phyloP scores from a whole-genome alignment of 805 yeast species.

The Zygoascus flipseniorum region DNA sequence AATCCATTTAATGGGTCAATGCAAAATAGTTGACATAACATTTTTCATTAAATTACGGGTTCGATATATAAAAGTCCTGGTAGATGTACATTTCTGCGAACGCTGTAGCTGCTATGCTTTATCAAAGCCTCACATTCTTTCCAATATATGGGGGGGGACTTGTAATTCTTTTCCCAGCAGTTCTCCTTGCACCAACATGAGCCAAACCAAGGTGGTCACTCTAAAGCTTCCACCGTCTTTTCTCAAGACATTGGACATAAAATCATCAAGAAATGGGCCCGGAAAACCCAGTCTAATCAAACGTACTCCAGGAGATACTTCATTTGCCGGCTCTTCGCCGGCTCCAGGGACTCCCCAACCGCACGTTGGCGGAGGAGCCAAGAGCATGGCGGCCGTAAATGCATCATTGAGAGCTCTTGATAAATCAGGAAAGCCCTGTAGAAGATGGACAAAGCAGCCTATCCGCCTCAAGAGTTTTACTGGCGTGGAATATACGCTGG shows the following conservation, averaged over 20 bases:
- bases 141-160: neutral
- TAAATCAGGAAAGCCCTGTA: conserved; percentile 35
- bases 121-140: neutral
- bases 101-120: neutral
- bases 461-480: conserved; percentile 37
- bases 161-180: neutral
- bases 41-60: too few relatives aligned
- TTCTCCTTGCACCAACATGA: neutral
- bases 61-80: too few relatives aligned
- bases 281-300: neutral
- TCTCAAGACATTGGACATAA: neutral
- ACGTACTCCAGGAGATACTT: neutral
- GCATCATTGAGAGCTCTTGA: conserved; percentile 33
- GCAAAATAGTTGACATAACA: too few relatives aligned
- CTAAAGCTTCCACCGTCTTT: conserved; percentile 7
- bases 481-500: conserved; percentile 32
- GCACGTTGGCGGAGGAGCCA: conserved; percentile 18
- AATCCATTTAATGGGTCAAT: too few relatives aligned
- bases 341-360: conserved; percentile 6
- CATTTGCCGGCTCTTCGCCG: neutral
- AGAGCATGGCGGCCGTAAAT: conserved; percentile 20
- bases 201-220: conserved; percentile 10
- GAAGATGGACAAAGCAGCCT: conserved; percentile 38
- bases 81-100: too few relatives aligned
- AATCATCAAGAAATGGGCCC: neutral